These are phyloP conservation scores for Aspergillus phoenicis DNA, from an alignment of 2,329 filamentous ascomycete species.

Conservation along the genomic window DNA sequence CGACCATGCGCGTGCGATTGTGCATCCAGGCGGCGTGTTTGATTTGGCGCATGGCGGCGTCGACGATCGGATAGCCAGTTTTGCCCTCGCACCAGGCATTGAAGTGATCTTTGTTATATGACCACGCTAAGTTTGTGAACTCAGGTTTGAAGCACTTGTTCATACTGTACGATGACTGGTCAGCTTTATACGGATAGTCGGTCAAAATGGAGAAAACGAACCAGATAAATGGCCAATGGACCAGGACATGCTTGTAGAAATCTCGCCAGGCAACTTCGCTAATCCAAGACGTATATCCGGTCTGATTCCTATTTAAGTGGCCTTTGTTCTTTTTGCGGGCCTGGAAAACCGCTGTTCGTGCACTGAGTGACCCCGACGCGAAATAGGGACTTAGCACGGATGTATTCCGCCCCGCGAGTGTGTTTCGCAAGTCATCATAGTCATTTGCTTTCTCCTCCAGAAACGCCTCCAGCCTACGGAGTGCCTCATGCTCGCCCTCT, in stretches of 20 bases:
- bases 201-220: slow-evolving; percentile 17
- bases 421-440: slow-evolving; percentile 68
- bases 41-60: slow-evolving; percentile 83
- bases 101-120: slow-evolving; percentile 71
- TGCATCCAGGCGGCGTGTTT: slow-evolving; percentile 74
- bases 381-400: slow-evolving; percentile 73
- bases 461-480: slow-evolving; percentile 66
- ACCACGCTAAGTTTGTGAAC: slow-evolving; percentile 81
- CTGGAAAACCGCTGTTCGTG: slow-evolving; percentile 65
- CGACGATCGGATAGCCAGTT: slow-evolving; percentile 81
- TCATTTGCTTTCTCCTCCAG: slow-evolving; percentile 62
- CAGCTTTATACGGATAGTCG: neutral
- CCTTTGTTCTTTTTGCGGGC: slow-evolving; percentile 65
- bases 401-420: slow-evolving; percentile 65
- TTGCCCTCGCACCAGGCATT: slow-evolving; percentile 71
- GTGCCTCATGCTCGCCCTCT: slow-evolving; percentile 73
- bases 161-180: slow-evolving; percentile 53
- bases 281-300: slow-evolving; percentile 74
- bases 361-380: slow-evolving; percentile 67
- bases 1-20: slow-evolving; percentile 82
- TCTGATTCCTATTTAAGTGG: slow-evolving; percentile 65
- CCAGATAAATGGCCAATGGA: slow-evolving; percentile 74
- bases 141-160: slow-evolving; percentile 80
- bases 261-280: slow-evolving; percentile 84
- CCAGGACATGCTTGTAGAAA: slow-evolving; percentile 84